Base-by-base conservation (phyloP, 139 green algal genomes). In the Chlorella sp. region DNA sequence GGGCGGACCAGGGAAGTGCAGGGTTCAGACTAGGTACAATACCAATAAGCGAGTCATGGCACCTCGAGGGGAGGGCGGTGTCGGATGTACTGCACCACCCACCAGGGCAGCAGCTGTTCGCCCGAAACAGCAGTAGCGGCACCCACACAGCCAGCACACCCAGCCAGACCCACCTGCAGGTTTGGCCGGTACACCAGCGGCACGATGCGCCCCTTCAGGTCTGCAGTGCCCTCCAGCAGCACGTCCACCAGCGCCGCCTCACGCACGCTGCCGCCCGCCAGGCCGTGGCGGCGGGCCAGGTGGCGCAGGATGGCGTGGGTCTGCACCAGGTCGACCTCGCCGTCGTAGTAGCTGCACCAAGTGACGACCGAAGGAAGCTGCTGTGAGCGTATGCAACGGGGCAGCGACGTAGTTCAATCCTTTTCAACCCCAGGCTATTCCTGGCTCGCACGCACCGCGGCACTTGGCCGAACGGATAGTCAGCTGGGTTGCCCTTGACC, bases 231-330 rank as follows among this genome's bases (percentile, higher is more conserved):
- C 65, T 73, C 65, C 65, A 73, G 17, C 32, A 73, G 65, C 30
- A 25, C 4, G 20, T 73, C 65, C 65, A 73, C 65, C 65, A 73
- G 65, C 17, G 65, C 65, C 32, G 32, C 32, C 11, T 36, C 65
- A 0, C 18, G 32, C 32, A 25, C 32, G 28, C 38, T 34, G 32
- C 12, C 38, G 32, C 28, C 65, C 7, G 30, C 30, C 65, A 73
- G 65, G 65, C 65, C 65, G 65, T 73, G 65, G 28, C 65, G 65
- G 65, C 65, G 65, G 32, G 30, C 65, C 65, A 73, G 65, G 65
- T 73, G 30, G 16, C 65, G 65, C 65, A 73, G 65, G 65, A 73
- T 73, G 65, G 65, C 65, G 32, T 44, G 30, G 1, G 30, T 73
- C 32, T 73, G 65, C 16, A 73, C 65, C 65, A 73, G 65, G 32